These are phyloP conservation scores for Patellaria atrata DNA, from an alignment of 495 filamentous ascomycete genomes.

Conservation along the genomic window DNA sequence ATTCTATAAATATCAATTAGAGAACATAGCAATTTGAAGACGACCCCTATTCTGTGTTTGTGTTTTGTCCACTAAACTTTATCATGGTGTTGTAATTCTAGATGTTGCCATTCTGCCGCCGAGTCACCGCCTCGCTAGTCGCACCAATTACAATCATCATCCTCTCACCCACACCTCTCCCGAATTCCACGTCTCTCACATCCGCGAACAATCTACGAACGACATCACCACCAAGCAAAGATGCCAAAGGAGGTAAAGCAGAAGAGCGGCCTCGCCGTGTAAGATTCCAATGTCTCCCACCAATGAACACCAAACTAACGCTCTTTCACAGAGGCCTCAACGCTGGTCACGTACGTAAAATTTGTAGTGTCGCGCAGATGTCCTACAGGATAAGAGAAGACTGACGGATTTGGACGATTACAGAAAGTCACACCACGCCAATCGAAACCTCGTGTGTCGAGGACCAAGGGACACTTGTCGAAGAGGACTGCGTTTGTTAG, in stretches of 20 bases:
- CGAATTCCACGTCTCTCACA: neutral
- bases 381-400: constrained; percentile 11
- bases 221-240: constrained; percentile 7
- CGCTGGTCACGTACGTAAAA: constrained; percentile 64
- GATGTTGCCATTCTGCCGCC: too few species aligned
- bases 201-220: neutral
- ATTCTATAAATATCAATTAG: too few species aligned
- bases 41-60: too few species aligned
- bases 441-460: constrained; percentile 72
- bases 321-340: constrained; percentile 66
- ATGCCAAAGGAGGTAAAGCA: constrained; percentile 28
- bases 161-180: neutral
- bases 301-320: neutral
- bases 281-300: neutral
- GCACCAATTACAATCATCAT: neutral
- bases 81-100: too few species aligned
- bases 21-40: too few species aligned
- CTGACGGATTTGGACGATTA: constrained; percentile 29
- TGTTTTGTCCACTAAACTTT: too few species aligned
- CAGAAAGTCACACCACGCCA: constrained; percentile 86
- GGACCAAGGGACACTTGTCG: constrained; percentile 81
- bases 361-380: constrained; percentile 16
- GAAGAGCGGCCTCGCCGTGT: constrained; percentile 21
- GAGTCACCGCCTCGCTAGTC: too few species aligned
- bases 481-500: constrained; percentile 87